These are phyloP conservation scores for Phytophthora pinifolia DNA, from an alignment of 352 stramenopile species.

Conservation along the genomic window DNA sequence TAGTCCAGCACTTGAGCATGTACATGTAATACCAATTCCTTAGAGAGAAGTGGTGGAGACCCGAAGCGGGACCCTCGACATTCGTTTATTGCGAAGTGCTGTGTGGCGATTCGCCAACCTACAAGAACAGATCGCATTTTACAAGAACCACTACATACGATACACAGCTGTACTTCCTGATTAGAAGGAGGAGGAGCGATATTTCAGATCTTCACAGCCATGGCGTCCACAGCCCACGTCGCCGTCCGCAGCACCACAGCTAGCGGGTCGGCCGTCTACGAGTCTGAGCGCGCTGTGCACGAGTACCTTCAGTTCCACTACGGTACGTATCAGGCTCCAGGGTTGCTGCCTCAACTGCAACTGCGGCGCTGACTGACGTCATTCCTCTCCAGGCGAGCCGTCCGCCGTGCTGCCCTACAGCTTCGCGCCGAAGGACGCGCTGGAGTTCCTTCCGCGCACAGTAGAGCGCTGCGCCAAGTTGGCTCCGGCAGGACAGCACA, in stretches of 20 bases:
- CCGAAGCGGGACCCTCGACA: too few relatives aligned
- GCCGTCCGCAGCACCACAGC: slow-evolving; percentile 82
- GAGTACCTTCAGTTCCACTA: slow-evolving; percentile 94
- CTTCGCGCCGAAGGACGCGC: slow-evolving; percentile 76
- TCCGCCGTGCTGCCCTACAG: slow-evolving; percentile 66
- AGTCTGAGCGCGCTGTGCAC: slow-evolving; percentile 83
- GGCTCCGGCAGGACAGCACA: slow-evolving; percentile 46
- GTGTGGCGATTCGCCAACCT: too few relatives aligned
- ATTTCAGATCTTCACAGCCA: too few relatives aligned
- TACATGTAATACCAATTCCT: too few relatives aligned
- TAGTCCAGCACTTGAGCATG: too few relatives aligned
- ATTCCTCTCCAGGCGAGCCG: slow-evolving; percentile 44
- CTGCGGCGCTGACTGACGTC: not conserved
- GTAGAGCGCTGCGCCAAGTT: slow-evolving; percentile 72
- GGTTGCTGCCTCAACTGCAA: not conserved
- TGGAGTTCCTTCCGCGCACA: slow-evolving; percentile 87
- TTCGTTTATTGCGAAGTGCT: too few relatives aligned
- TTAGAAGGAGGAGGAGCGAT: too few relatives aligned
- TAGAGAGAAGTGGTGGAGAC: too few relatives aligned
- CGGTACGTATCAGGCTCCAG: slow-evolving; percentile 34
- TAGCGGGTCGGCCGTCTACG: slow-evolving; percentile 87
- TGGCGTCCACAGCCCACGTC: slow-evolving; percentile 6
- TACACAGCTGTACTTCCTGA: not conserved
- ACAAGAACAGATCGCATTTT: not conserved
- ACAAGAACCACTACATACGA: slow-evolving; percentile 5